Evolutionary conservation across 768 basidiomycete species (phyloP).

Genomic region (Cyathus striatus): DNA sequence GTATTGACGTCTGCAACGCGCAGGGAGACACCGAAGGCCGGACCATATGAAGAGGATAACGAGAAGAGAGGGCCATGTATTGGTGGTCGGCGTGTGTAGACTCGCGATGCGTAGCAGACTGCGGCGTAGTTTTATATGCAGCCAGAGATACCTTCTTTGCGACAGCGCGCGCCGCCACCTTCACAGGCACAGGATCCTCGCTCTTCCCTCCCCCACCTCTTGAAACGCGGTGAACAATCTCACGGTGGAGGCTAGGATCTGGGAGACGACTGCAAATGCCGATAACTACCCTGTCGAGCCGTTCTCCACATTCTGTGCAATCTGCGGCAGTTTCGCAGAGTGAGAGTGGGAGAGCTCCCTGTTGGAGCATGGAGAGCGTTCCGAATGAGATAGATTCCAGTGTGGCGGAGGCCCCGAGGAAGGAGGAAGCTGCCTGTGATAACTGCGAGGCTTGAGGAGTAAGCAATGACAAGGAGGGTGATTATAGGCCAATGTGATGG

Average conservation of each 20-base stretch:
- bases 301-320: slow-evolving; percentile 70
- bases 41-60: too few relatives aligned
- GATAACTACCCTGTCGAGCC: slow-evolving; percentile 91
- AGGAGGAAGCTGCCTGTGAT: slow-evolving; percentile 20
- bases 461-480: slow-evolving; percentile 79
- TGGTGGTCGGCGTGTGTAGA: too few relatives aligned
- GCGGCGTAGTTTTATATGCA: slow-evolving; percentile 15
- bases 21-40: too few relatives aligned
- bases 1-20: too few relatives aligned
- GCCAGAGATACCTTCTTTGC: slow-evolving; percentile 8
- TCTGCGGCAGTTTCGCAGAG: slow-evolving; percentile 95
- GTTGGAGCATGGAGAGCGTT: slow-evolving; percentile 66
- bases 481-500: slow-evolving; percentile 88
- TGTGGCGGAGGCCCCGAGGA: slow-evolving; percentile 21
- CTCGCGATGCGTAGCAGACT: slow-evolving; percentile 33
- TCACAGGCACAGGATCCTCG: slow-evolving; percentile 13
- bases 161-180: slow-evolving; percentile 8
- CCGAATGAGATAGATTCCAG: slow-evolving; percentile 45
- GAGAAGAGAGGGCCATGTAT: too few relatives aligned
- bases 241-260: slow-evolving; percentile 85
- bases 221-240: slow-evolving; percentile 89
- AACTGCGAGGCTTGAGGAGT: slow-evolving; percentile 40
- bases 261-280: slow-evolving; percentile 85
- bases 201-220: slow-evolving; percentile 81
- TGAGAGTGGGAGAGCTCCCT: slow-evolving; percentile 85